A percentile compares a stretch with the other conserved stretches of the same genome.
Evolutionary conservation across 148 eudicot genomes (phyloP).

Genomic region (Rhododendron vialii): DNA sequence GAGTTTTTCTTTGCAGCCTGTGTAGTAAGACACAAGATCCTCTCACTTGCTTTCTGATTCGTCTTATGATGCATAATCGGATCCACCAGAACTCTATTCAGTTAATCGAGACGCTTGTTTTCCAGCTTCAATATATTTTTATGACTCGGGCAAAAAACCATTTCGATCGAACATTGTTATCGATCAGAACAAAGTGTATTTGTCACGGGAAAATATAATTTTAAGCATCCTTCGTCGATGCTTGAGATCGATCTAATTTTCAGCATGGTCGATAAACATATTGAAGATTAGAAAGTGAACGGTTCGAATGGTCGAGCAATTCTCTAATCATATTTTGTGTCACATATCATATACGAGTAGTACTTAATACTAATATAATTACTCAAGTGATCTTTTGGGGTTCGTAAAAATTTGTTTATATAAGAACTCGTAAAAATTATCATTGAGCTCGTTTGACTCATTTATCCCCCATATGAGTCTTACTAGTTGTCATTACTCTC

Average conservation of each 20-base stretch:
- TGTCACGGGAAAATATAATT: not conserved
- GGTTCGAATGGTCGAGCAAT: not conserved
- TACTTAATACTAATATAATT: not conserved
- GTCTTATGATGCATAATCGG: not conserved
- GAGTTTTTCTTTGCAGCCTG: not conserved
- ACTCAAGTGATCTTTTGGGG: not conserved
- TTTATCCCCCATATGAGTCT: no score
- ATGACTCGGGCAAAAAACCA: not conserved
- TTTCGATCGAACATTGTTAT: not conserved
- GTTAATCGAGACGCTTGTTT: not conserved
- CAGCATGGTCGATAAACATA: not conserved
- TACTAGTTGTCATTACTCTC: no score
- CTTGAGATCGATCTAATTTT: no score
- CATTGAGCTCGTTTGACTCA: not conserved
- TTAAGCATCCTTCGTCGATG: no score
- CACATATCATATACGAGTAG: no score
- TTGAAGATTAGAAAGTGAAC: not conserved
- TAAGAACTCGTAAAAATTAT: not conserved
- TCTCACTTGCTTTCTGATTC: not conserved
- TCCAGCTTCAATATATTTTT: not conserved
- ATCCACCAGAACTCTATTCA: not conserved
- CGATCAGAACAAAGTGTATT: not conserved
- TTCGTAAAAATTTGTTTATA: not conserved
- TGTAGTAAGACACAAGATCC: not conserved
- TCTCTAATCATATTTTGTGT: not conserved